Evolutionary conservation across 2,329 filamentous ascomycete species (phyloP).

Genomic region (Penicillium paneum): DNA sequence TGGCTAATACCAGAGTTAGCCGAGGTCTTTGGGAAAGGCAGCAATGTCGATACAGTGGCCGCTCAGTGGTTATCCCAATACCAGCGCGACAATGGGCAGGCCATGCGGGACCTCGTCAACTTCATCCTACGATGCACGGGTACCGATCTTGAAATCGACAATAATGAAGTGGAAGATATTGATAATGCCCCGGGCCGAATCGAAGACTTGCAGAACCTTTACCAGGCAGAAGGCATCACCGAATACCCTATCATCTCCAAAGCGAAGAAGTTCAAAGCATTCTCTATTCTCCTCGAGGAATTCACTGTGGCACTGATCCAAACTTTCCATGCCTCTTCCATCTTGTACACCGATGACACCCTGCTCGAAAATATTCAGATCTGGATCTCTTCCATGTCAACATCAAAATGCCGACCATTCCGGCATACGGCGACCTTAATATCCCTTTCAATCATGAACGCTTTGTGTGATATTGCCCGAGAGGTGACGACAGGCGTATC

Average conservation of each 20-base stretch:
- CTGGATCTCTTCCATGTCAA: slow-evolving; percentile 90
- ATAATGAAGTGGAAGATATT: slow-evolving; percentile 81
- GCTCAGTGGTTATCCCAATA: slow-evolving; percentile 58
- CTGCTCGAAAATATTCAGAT: slow-evolving; percentile 84
- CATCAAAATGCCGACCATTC: slow-evolving; percentile 81
- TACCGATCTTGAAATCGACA: slow-evolving; percentile 72
- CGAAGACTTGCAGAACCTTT: slow-evolving; percentile 81
- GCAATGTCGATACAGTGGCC: slow-evolving; percentile 55
- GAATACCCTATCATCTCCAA: slow-evolving; percentile 91
- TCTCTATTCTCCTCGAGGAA: slow-evolving; percentile 70
- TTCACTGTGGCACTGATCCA: slow-evolving; percentile 77
- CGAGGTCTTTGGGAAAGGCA: slow-evolving; percentile 58
- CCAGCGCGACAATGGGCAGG: slow-evolving; percentile 53
- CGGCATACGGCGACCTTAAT: slow-evolving; percentile 89
- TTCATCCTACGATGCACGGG: slow-evolving; percentile 68
- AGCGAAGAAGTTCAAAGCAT: slow-evolving; percentile 70
- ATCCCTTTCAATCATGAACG: slow-evolving; percentile 72
- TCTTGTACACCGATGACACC: slow-evolving; percentile 71
- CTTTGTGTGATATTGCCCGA: slow-evolving; percentile 70
- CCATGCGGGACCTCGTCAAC: slow-evolving; percentile 59
- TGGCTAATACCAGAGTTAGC: slow-evolving; percentile 37
- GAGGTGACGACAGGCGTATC: slow-evolving; percentile 69
- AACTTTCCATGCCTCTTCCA: slow-evolving; percentile 75
- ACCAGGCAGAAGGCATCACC: slow-evolving; percentile 75
- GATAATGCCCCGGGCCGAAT: slow-evolving; percentile 80